phyloP scores from a whole-genome alignment of 106 monocot species.

The Alisma plantagoaquatica region DNA sequence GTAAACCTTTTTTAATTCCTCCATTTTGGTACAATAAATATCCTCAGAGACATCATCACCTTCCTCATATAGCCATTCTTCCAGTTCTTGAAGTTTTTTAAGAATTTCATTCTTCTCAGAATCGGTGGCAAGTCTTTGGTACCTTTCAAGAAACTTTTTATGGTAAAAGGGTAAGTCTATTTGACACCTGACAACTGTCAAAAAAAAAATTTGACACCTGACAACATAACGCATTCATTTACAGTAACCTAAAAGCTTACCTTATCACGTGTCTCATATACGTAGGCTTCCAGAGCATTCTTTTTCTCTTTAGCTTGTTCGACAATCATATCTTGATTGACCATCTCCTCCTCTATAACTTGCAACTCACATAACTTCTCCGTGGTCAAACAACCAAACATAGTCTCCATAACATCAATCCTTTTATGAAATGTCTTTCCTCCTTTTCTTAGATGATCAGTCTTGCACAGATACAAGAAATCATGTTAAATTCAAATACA shows the following conservation, averaged over 20 bases:
- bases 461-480: too few relatives aligned
- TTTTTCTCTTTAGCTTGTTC: slow-evolving; percentile 83
- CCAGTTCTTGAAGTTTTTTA: slow-evolving; percentile 56
- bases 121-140: slow-evolving; percentile 68
- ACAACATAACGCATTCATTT: too few relatives aligned
- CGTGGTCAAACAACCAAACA: slow-evolving; percentile 59
- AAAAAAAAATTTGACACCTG: too few relatives aligned
- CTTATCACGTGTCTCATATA: slow-evolving; percentile 88
- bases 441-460: too few relatives aligned
- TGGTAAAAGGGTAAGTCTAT: not conserved
- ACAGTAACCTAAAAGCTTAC: too few relatives aligned
- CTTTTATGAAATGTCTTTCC: too few relatives aligned
- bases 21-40: slow-evolving; percentile 52
- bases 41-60: slow-evolving; percentile 86
- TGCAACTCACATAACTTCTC: too few relatives aligned
- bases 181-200: too few relatives aligned
- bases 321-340: slow-evolving; percentile 65
- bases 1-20: slow-evolving; percentile 72
- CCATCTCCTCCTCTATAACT: slow-evolving; percentile 46
- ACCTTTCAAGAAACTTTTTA: slow-evolving; percentile 74
- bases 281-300: slow-evolving; percentile 75
- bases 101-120: slow-evolving; percentile 72
- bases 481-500: too few relatives aligned
- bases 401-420: slow-evolving; percentile 31
- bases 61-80: slow-evolving; percentile 96